A percentile compares a stretch with the other conserved stretches of the same genome.
These are phyloP conservation scores for Leishmania arabica DNA, from an alignment of 208 protist genomes.

Conservation along the genomic window DNA sequence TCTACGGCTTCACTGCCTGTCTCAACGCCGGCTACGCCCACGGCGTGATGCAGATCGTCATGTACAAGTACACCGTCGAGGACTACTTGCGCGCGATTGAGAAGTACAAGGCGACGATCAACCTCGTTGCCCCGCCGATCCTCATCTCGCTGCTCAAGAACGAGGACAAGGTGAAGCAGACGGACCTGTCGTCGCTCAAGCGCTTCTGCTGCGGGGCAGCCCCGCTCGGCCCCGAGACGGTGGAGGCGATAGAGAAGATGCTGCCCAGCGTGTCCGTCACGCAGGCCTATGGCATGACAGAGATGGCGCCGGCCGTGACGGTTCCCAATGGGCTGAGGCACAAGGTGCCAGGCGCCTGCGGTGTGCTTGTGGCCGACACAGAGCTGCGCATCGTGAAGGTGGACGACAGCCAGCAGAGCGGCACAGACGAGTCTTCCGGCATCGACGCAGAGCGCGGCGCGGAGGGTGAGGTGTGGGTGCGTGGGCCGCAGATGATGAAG, in stretches of 20 bases:
- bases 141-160: constrained; percentile 63
- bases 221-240: constrained; percentile 59
- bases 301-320: constrained; percentile 50
- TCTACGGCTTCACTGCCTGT: constrained; percentile 76
- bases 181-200: constrained; percentile 20
- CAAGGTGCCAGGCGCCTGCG: constrained; percentile 13
- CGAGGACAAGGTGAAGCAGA: constrained; percentile 35
- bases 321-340: constrained; percentile 12
- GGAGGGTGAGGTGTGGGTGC: constrained; percentile 70
- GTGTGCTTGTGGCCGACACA: constrained; percentile 35
- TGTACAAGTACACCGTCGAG: constrained; percentile 50
- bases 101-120: constrained; percentile 50
- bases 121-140: constrained; percentile 80
- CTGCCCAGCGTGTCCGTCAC: no score
- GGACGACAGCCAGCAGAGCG: constrained; percentile 43
- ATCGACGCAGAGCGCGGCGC: constrained; percentile 31
- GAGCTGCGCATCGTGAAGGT: constrained; percentile 47
- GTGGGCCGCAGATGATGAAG: constrained; percentile 79
- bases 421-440: constrained; percentile 34
- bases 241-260: no score
- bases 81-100: constrained; percentile 40
- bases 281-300: constrained; percentile 84
- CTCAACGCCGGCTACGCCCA: constrained; percentile 29
- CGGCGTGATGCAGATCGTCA: constrained; percentile 33
- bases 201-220: constrained; percentile 41